A percentile compares a stretch with the other conserved stretches of the same genome.
Evolutionary conservation across 2,329 filamentous ascomycete genomes (phyloP).

Genomic region (Fusarium odoratissimum): DNA sequence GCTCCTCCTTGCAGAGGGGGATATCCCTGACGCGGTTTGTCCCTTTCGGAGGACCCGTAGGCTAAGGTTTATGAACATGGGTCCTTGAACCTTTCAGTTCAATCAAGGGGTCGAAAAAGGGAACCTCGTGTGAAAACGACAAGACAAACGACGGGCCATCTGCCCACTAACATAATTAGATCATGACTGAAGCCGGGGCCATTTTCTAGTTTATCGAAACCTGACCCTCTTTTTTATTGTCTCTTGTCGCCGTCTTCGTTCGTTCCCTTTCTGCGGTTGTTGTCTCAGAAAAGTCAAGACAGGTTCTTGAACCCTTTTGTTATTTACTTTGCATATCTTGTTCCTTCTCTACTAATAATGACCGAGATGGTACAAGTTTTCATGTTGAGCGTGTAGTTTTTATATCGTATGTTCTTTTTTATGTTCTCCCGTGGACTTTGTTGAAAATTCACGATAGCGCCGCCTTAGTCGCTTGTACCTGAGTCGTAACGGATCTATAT

Average conservation of each 20-base stretch:
- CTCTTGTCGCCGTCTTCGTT: slow-evolving; percentile 31
- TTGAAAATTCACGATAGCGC: slow-evolving; percentile 33
- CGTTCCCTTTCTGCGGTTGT: slow-evolving; percentile 8
- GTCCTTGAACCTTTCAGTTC: slow-evolving; percentile 10
- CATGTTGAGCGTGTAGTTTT: slow-evolving; percentile 18
- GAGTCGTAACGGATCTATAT: slow-evolving; percentile 27
- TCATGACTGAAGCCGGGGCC: slow-evolving; percentile 25
- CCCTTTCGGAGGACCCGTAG: slow-evolving; percentile 27
- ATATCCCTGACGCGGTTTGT: slow-evolving; percentile 25
- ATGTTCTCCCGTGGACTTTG: not conserved
- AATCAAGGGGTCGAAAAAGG: slow-evolving; percentile 27
- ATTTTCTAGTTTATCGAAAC: slow-evolving; percentile 17
- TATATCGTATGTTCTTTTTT: slow-evolving; percentile 13
- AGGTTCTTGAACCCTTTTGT: slow-evolving; percentile 31
- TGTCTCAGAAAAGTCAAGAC: slow-evolving; percentile 29
- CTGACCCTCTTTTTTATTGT: slow-evolving; percentile 40
- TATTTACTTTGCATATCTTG: slow-evolving; percentile 1
- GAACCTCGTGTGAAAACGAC: slow-evolving; percentile 30
- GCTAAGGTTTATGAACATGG: slow-evolving; percentile 10
- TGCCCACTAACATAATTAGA: slow-evolving; percentile 37
- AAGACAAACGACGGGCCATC: slow-evolving; percentile 21
- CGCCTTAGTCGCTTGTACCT: slow-evolving; percentile 26
- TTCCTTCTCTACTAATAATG: slow-evolving; percentile 21
- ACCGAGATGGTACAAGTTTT: slow-evolving; percentile 27
- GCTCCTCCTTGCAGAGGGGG: slow-evolving; percentile 13